Base-by-base conservation (phyloP, 2,329 filamentous ascomycete species). In the Aspergillus fumigatiaffinis region DNA sequence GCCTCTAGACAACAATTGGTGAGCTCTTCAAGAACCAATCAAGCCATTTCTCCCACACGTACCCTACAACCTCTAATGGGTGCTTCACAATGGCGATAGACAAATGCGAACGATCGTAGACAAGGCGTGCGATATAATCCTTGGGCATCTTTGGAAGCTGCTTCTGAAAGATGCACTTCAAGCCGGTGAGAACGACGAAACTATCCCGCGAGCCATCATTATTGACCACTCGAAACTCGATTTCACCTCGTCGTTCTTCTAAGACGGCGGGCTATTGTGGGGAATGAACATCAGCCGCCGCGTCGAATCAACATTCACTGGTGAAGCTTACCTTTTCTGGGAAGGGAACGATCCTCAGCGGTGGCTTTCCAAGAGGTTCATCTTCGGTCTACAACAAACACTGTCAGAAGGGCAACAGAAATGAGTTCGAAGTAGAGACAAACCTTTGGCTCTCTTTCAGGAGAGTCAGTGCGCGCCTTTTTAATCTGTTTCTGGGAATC, bases 61-160 rank as follows among this genome's bases (percentile, higher is more conserved):
- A 83, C 76, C 84, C 84, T 38, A 96, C 89, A n/a, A 96, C 92
- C 69, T 97, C 92, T 51, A 97, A 81, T 0, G 94, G 93, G 68
- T 95, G 92, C 80, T 97, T 97, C 66, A 97, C 91, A 69, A 99
- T 97, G 23, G 94, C 94, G 66, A 99, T 96, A 42, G 91, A 96
- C 60, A 97, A 75, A 78, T 99, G 94, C 5, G 93, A 96, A 53
- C 94, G 88, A 75, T 99, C 94, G 77, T 99, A 99, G 57, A 99
- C 94, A 7, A 99, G 85, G 42, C 94, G 90, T 3, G 94, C 94
- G 66, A 99, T 97, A 73, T 99, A 99, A 71, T 97, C 94, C 75
- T 97, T 97, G 14, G 94, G 94, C 94, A 99, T 99, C 76, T 97
- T 97, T 0, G 94, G 94, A 5, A 99, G 82, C 71, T 99, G 94